phyloP scores from a whole-genome alignment of 305 asterid species.

The Fraxinus baroniana region DNA sequence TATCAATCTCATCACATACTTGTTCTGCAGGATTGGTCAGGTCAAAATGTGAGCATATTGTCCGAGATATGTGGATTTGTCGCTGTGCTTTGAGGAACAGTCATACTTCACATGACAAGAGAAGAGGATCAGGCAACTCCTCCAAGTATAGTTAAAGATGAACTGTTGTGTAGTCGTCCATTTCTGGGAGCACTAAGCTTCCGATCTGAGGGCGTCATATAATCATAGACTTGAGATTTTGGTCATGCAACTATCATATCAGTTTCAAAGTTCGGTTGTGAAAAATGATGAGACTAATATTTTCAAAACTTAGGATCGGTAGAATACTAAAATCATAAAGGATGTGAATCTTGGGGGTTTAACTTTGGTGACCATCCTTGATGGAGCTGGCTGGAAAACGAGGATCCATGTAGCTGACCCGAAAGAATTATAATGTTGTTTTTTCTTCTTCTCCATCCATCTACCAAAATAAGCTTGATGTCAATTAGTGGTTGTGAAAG shows the following conservation, averaged over 20 bases:
- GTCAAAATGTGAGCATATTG: constrained; percentile 38
- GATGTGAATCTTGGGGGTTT: neutral
- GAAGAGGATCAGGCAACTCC: constrained; percentile 38
- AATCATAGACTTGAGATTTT: neutral
- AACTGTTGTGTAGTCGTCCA: neutral
- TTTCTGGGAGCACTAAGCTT: neutral
- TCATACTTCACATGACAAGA: constrained; percentile 43
- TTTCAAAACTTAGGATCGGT: neutral
- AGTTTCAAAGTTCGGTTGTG: neutral
- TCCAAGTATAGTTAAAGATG: constrained; percentile 24
- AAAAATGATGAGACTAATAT: neutral
- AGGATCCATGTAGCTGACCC: neutral
- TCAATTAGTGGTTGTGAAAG: neutral
- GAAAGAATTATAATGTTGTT: neutral
- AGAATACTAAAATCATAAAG: neutral
- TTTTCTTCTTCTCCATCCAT: neutral
- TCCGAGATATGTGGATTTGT: constrained; percentile 51
- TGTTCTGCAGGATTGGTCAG: constrained; percentile 44
- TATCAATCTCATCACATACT: neutral
- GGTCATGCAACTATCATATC: neutral
- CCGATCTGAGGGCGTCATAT: neutral
- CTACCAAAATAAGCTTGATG: neutral
- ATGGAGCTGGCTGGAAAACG: neutral
- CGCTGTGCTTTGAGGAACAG: constrained; percentile 47
- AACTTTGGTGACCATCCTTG: neutral